Base-by-base conservation (phyloP, 495 filamentous ascomycete genomes). In the Jackrogersella multiformis region DNA sequence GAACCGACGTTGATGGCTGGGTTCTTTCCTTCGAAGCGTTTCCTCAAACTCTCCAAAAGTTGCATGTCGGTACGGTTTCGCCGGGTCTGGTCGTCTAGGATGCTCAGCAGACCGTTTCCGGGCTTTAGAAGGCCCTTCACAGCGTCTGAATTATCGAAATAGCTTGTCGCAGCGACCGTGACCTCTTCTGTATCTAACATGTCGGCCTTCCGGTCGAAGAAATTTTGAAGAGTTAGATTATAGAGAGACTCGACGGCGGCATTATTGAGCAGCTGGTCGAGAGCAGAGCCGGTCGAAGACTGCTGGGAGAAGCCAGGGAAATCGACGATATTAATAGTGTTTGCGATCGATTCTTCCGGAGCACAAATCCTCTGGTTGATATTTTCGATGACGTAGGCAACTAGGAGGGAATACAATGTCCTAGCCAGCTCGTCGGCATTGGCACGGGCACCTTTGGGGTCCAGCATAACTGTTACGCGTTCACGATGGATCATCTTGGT, bases 131-230 rank as follows among this genome's bases (percentile, higher is more conserved):
- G 78, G 0, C 92, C 94, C 60, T 90, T 91, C 23, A 97, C 93
- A 24, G 93, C 92, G 74, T 98, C 95, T 0, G 90, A 91, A 78
- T 98, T 99, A 78, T 99, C 95, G 57, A 97, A 99, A 74, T 97
- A 99, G 79, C 91, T 95, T 0, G 94, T 97, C 0, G 93, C 89
- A 3, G 94, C 85, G 5, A 99, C 92, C 12, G 80, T 84, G 6
- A 98, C 90, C 72, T 97, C 95, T 78, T 99, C 95, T 16, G 88
- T 90, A 70, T 99, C 94, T 49, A 98, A 80, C 75, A 95, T 84
- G 64, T 97, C 94, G 0, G 92, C 92, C 74, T 92, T 95, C 55
- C 88, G 88, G 69, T 97, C 94, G 73, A 98, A 99, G 81, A 99
- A 99, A 70, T 89, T 95, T 70, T 96, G 93, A 35, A 97, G 84